A percentile compares a stretch with the other conserved stretches of the same genome.
Evolutionary conservation across 805 yeast species (phyloP).

Genomic region (Candida yuanshanica): DNA sequence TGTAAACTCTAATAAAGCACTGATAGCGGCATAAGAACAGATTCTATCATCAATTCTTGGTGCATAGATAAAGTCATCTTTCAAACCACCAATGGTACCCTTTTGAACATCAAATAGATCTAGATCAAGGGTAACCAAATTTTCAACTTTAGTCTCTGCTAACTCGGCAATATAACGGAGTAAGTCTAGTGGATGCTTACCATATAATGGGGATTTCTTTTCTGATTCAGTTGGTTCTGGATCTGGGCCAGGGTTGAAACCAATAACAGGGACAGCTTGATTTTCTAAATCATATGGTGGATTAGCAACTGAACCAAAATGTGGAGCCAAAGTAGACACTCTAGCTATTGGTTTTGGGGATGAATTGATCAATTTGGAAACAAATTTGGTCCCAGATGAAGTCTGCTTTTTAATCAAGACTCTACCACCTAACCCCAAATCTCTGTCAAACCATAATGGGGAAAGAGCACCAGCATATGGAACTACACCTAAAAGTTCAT

Average conservation of each 20-base stretch:
- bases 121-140: slow-evolving; percentile 65
- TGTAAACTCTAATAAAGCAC: slow-evolving; percentile 48
- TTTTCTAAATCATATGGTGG: slow-evolving; percentile 77
- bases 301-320: slow-evolving; percentile 65
- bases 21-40: slow-evolving; percentile 69
- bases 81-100: slow-evolving; percentile 73
- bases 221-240: slow-evolving; percentile 56
- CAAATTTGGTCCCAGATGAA: slow-evolving; percentile 28
- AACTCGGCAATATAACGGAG: slow-evolving; percentile 63
- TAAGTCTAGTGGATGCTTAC: slow-evolving; percentile 61
- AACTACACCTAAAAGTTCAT: slow-evolving; percentile 74
- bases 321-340: slow-evolving; percentile 83
- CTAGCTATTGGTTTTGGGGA: slow-evolving; percentile 69
- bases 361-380: slow-evolving; percentile 45
- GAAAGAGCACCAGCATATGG: slow-evolving; percentile 73
- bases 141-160: slow-evolving; percentile 52
- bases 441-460: slow-evolving; percentile 77
- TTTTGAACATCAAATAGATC: slow-evolving; percentile 79
- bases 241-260: slow-evolving; percentile 36
- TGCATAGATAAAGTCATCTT: slow-evolving; percentile 69
- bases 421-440: slow-evolving; percentile 79
- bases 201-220: slow-evolving; percentile 56
- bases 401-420: slow-evolving; percentile 44
- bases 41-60: slow-evolving; percentile 85
- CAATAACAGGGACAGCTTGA: slow-evolving; percentile 73